These are phyloP conservation scores for Termitomyces sp. DNA, from an alignment of 768 basidiomycete species.

Conservation along the genomic window DNA sequence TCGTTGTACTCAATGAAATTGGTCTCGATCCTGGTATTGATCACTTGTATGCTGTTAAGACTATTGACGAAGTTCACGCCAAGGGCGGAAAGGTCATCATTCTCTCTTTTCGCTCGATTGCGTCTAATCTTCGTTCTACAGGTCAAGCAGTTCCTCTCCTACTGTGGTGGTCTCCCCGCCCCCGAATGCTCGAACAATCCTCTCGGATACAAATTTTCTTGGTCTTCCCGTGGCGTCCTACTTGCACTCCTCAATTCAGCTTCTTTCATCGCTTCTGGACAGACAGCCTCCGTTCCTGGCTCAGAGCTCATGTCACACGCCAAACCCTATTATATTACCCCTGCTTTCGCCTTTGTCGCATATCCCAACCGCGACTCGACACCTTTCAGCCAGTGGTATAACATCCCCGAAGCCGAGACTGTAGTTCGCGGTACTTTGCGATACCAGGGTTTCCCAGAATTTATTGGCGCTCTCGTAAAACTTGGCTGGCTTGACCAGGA, in stretches of 20 bases:
- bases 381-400: slow-evolving; percentile 87
- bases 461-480: slow-evolving; percentile 81
- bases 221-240: slow-evolving; percentile 95
- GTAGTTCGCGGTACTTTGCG: slow-evolving; percentile 89
- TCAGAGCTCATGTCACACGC: slow-evolving; percentile 86
- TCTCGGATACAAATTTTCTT: slow-evolving; percentile 98
- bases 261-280: slow-evolving; percentile 63
- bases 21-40: slow-evolving; percentile 96
- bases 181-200: slow-evolving; percentile 91
- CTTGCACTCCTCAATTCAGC: slow-evolving; percentile 91
- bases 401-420: slow-evolving; percentile 90
- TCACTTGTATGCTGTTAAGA: slow-evolving; percentile 91
- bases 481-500: slow-evolving; percentile 80
- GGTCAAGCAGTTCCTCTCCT: slow-evolving; percentile 89
- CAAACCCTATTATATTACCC: slow-evolving; percentile 90
- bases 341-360: slow-evolving; percentile 92
- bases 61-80: slow-evolving; percentile 87
- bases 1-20: slow-evolving; percentile 95
- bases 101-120: not conserved
- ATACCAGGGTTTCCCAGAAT: slow-evolving; percentile 96
- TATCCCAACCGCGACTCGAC: slow-evolving; percentile 96
- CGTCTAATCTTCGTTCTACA: slow-evolving; percentile 18
- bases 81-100: slow-evolving; percentile 84
- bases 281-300: slow-evolving; percentile 65
- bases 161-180: slow-evolving; percentile 94